Percentiles rank a stretch among this genome's conserved stretches.
Evolutionary conservation across 768 basidiomycete genomes (phyloP).

Genomic region (Austroboletus eburneus): DNA sequence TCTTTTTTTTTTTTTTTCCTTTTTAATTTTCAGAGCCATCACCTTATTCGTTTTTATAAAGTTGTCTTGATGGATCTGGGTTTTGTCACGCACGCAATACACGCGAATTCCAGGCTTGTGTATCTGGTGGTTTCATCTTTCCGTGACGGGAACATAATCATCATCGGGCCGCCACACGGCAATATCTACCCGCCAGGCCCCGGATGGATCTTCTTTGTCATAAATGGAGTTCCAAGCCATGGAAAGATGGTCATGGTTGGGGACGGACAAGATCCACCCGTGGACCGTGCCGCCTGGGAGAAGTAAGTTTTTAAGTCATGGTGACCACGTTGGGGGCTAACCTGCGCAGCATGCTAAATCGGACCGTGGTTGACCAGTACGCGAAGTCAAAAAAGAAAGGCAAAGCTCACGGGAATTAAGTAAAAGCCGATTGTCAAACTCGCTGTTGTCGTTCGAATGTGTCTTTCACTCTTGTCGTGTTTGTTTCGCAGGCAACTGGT

Average conservation of each 20-base stretch:
- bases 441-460: not conserved
- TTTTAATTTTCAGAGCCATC: not conserved
- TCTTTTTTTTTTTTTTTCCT: not conserved
- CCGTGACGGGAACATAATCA: constrained; percentile 43
- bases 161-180: constrained; percentile 62
- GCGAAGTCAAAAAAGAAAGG: constrained; percentile 34
- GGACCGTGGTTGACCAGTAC: constrained; percentile 49
- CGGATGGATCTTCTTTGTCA: constrained; percentile 69
- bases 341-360: constrained; percentile 42
- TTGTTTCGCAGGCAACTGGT: constrained; percentile 5
- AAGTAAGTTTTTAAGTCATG: constrained; percentile 44
- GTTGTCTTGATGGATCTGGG: constrained; percentile 79
- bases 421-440: not conserved
- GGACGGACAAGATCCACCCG: constrained; percentile 54
- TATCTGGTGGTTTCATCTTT: constrained; percentile 49
- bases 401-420: constrained; percentile 16
- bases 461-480: not conserved
- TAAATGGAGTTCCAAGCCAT: constrained; percentile 59
- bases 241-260: constrained; percentile 68
- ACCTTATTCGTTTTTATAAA: constrained; percentile 26
- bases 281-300: constrained; percentile 50
- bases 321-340: not conserved
- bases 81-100: constrained; percentile 74
- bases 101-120: constrained; percentile 73
- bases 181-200: constrained; percentile 78